Evolutionary conservation across 2,329 filamentous ascomycete species (phyloP), one percentile per base, ranked within the genome.

Genomic region (Colletotrichum graminicola): DNA sequence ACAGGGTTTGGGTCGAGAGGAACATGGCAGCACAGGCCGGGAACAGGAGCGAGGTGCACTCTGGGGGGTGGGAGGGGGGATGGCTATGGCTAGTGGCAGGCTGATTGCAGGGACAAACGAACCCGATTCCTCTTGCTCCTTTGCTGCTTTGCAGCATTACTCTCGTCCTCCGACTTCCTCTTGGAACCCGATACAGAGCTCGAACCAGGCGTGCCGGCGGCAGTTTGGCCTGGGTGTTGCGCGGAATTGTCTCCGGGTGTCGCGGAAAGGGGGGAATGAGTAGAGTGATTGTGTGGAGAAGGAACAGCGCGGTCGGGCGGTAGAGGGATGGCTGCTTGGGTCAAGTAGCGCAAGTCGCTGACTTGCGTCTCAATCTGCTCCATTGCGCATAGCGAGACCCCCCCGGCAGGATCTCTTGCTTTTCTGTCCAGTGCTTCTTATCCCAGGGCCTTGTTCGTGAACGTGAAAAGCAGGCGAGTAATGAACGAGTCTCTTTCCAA

Each of bases 111-210:
- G 34, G 34, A 36, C 34, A 36, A 36, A 85, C 85, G 80, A 75
- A 88, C 86, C 77, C 88, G 81, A 74, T 90, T 90, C 71, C 88
- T 85, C 78, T 90, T 90, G 78, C 87, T 89, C 75, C 88, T 81
- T 79, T 88, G 88, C 80, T 87, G 86, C 78, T 86, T 88, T 23
- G 79, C 75, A 18, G 74, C 71, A 23, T 73, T 74, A 0, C 80
- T 83, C 49, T 86, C 85, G 47, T 84, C 83, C 12, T 82, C 77
- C 21, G 80, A 80, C 78, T 80, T 81, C 45, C 81, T 77, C 76
- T 83, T 83, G 39, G 72, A 61, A 52, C 74, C 66, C 29, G 54
- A 71, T 3, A 71, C 49, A 39, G 71, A 73, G 51, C 64, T 63
- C 12, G 70, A 63, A 56, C 39, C 45, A 41, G 62, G 66, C 36